Conservation (phyloP, 2,329 filamentous ascomycete genomes). For the Ceratocystis albifundus region DNA sequence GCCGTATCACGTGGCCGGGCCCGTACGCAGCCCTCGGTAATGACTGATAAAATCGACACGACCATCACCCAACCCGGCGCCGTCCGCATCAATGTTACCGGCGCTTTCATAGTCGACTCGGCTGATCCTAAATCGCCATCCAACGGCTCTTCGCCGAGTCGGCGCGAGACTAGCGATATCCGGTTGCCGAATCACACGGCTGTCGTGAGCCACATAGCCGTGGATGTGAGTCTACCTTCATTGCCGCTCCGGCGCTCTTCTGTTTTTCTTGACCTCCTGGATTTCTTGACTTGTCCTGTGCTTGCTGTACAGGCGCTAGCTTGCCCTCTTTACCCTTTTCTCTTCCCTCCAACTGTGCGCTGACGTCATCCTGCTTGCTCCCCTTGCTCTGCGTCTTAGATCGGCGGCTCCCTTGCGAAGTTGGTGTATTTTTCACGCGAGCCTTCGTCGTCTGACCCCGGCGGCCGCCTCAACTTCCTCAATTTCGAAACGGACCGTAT, state of each 20-base stretch:
- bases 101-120: conserved; percentile 82
- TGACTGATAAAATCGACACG: conserved; percentile 47
- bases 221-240: conserved; percentile 58
- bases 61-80: conserved; percentile 53
- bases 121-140: conserved; percentile 52
- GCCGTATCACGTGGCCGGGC: conserved; percentile 15
- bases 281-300: not conserved
- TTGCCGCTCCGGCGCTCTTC: conserved; percentile 1
- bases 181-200: conserved; percentile 91
- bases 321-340: not conserved
- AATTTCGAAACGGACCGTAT: conserved; percentile 94
- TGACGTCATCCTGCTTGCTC: conserved; percentile 18
- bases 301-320: not conserved
- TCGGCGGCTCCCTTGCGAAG: conserved; percentile 90
- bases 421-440: conserved; percentile 95
- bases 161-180: conserved; percentile 75
- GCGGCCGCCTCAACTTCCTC: conserved; percentile 85
- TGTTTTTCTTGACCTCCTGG: conserved; percentile 20
- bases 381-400: conserved; percentile 41
- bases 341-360: conserved; percentile 19
- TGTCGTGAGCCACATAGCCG: conserved; percentile 89
- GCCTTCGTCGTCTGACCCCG: conserved; percentile 62
- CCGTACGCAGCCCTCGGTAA: conserved; percentile 14
- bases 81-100: conserved; percentile 91
- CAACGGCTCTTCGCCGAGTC: conserved; percentile 34